phyloP scores from a whole-genome alignment of 345 rosid species.

The Hypericum androsaemum region DNA sequence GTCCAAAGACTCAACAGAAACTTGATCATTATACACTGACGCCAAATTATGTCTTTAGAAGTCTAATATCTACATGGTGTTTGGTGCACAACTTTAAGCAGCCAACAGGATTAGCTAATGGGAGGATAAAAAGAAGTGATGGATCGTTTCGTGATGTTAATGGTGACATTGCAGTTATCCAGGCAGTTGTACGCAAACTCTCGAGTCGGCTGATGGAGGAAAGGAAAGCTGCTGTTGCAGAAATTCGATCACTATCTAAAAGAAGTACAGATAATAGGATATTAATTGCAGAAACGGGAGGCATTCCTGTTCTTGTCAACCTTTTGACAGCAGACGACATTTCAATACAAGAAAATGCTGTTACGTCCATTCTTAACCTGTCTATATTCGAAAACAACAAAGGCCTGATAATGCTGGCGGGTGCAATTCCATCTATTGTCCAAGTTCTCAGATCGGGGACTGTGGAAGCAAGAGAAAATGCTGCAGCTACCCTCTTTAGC shows the following conservation, averaged over 20 bases:
- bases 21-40: slow-evolving; percentile 72
- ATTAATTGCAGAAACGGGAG: slow-evolving; percentile 78
- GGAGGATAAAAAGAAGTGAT: slow-evolving; percentile 46
- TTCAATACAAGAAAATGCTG: slow-evolving; percentile 62
- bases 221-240: slow-evolving; percentile 53
- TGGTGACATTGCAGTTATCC: slow-evolving; percentile 58
- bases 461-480: slow-evolving; percentile 84
- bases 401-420: slow-evolving; percentile 71
- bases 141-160: slow-evolving; percentile 60
- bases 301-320: slow-evolving; percentile 61
- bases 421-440: slow-evolving; percentile 76
- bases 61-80: slow-evolving; percentile 82
- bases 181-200: slow-evolving; percentile 56
- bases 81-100: slow-evolving; percentile 61
- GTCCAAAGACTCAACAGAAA: slow-evolving; percentile 95
- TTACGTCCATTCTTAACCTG: slow-evolving; percentile 82
- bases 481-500: slow-evolving; percentile 92
- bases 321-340: slow-evolving; percentile 52
- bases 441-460: slow-evolving; percentile 79
- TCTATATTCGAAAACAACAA: slow-evolving; percentile 77
- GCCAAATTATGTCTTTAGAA: slow-evolving; percentile 79
- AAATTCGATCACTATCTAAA: slow-evolving; percentile 68
- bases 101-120: slow-evolving; percentile 44
- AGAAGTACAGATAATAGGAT: slow-evolving; percentile 81
- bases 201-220: slow-evolving; percentile 47